A percentile compares a stretch with the other conserved stretches of the same genome.
Evolutionary conservation across 208 protist genomes (phyloP).

Genomic region (Leishmania gerbilli): DNA sequence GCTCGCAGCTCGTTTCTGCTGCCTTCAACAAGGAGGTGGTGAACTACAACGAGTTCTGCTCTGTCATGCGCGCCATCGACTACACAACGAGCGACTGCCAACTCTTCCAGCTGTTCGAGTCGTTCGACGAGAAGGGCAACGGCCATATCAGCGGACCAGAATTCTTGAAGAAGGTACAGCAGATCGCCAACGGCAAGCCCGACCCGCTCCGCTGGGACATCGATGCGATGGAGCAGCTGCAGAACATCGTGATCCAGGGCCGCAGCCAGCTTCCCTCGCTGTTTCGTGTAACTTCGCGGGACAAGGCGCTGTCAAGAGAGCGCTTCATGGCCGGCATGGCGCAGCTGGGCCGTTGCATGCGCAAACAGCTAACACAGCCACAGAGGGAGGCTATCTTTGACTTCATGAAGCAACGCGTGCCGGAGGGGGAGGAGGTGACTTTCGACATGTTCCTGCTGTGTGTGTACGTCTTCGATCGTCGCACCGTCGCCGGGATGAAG

Average conservation of each 20-base stretch:
- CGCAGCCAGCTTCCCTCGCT: conserved; percentile 67
- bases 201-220: conserved; percentile 82
- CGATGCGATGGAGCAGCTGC: conserved; percentile 86
- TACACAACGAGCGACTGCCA: conserved; percentile 81
- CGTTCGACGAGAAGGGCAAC: conserved; percentile 60
- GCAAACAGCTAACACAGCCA: conserved; percentile 72
- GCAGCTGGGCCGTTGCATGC: conserved; percentile 76
- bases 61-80: conserved; percentile 82
- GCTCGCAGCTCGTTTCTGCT: conserved; percentile 70
- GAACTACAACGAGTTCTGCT: conserved; percentile 89
- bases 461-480: conserved; percentile 72
- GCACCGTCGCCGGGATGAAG: conserved; percentile 21
- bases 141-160: conserved; percentile 74
- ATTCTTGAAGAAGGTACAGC: conserved; percentile 65
- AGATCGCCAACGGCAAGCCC: conserved; percentile 43
- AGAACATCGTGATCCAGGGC: conserved; percentile 87
- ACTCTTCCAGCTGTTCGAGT: conserved; percentile 86
- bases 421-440: conserved; percentile 41
- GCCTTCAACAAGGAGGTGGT: conserved; percentile 80
- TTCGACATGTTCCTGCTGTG: conserved; percentile 75
- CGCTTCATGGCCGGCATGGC: conserved; percentile 68
- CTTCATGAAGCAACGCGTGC: conserved; percentile 52
- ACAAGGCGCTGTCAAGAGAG: conserved; percentile 60
- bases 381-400: conserved; percentile 83
- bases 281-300: conserved; percentile 65